Evolutionary conservation across 345 rosid genomes (phyloP), one percentile per base, ranked within the genome.

Genomic region (Populus ilicifolia): DNA sequence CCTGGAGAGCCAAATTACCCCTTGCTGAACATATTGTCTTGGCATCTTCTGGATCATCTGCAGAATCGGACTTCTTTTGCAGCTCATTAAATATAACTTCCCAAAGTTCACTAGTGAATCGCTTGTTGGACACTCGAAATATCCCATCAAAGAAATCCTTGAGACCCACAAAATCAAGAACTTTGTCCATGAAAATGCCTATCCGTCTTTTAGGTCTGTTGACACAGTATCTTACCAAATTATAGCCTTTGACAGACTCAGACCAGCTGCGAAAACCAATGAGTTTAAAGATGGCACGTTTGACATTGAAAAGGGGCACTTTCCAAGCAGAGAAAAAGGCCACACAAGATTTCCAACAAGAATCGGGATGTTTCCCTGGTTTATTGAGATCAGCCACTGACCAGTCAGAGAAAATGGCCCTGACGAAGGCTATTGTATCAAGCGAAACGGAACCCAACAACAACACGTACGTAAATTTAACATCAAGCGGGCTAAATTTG

Each of bases 391-490:
- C 23, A 35, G 77, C 86, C 6, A 88, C 80, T 0, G 85, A 88
- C 95, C 97, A 87, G 61, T 93, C 88, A 3, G 95, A 92, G 65
- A 87, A 78, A 76, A 85, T 27, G 48, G 85, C 82, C 92, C 86
- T 87, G 70, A 82, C 2, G 17, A 89, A 25, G 13, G 90, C 81
- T 20, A 89, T 56, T 21, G 23, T 16, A 64, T 93, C 95, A 3
- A 92, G 88, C 0, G 80, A 85, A 3, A 92, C 44, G 1, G 91
- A 93, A 48, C 89, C 89, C 5, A 75, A 29, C 56, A 87, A 82
- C 84, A 92, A 71, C 8, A 81, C 75, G 77, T 88, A 89, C 3
- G 97, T 89, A 44, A 93, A 71, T 33, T 71, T 79, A 10, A 92
- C 78, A 72, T 92, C 93, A 11, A 86, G 46, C 2, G 16, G 64